Evolutionary conservation across 2,329 filamentous ascomycete species (phyloP).

Genomic region (Diplodia sapinea): DNA sequence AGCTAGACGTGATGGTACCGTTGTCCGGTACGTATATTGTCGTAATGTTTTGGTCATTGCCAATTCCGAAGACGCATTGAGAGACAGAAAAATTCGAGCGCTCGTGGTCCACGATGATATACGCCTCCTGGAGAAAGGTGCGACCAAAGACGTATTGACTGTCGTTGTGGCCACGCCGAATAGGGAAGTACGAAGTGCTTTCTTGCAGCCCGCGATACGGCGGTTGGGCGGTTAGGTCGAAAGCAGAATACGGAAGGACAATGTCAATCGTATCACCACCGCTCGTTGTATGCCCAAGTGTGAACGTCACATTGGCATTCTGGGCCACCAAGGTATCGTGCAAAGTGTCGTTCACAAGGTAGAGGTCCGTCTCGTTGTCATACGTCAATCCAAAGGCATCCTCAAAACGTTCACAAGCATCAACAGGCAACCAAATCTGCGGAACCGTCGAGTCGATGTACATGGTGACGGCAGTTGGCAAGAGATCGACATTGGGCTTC

Average conservation of each 20-base stretch:
- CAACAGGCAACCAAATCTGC: constrained; percentile 50
- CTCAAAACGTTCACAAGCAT: constrained; percentile 45
- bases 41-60: constrained; percentile 39
- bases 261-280: constrained; percentile 51
- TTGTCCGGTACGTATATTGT: constrained; percentile 41
- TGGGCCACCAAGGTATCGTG: constrained; percentile 39
- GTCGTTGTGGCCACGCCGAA: constrained; percentile 62
- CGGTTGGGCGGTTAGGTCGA: constrained; percentile 53
- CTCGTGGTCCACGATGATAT: constrained; percentile 58
- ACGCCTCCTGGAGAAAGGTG: constrained; percentile 72
- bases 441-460: constrained; percentile 48
- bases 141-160: constrained; percentile 68
- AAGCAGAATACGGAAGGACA: constrained; percentile 56
- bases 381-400: constrained; percentile 48
- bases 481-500: constrained; percentile 35
- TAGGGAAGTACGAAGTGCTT: constrained; percentile 69
- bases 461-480: constrained; percentile 39
- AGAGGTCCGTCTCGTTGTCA: constrained; percentile 45
- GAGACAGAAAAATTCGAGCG: constrained; percentile 54
- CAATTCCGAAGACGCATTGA: constrained; percentile 45
- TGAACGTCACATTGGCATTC: constrained; percentile 53
- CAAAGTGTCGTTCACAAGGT: constrained; percentile 46
- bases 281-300: constrained; percentile 45
- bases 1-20: not conserved
- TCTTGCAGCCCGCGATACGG: constrained; percentile 64